phyloP scores from a whole-genome alignment of 2,329 filamentous ascomycete species.

The Alternaria conjuncta region DNA sequence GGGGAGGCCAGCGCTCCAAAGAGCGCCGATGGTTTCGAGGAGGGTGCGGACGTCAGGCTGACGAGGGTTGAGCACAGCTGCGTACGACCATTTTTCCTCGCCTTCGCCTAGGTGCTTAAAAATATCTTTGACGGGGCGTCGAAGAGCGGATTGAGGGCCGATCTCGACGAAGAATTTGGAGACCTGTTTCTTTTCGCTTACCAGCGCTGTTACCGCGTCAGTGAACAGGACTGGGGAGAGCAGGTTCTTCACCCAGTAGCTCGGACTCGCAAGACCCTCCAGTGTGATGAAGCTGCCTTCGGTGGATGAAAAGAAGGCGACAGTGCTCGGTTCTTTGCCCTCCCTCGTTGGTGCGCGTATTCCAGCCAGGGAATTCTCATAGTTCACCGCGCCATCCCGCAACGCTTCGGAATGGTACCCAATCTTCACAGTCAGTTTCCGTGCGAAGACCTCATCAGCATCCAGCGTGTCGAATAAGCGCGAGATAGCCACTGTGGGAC shows the following conservation, averaged over 20 bases:
- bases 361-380: not conserved
- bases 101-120: conserved; percentile 2
- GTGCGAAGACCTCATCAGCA: conserved; percentile 45
- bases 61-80: conserved; percentile 2
- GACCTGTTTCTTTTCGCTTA: conserved; percentile 1
- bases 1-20: conserved; percentile 6
- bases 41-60: not conserved
- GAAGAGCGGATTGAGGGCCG: conserved; percentile 14
- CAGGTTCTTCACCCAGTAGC: conserved; percentile 14
- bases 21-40: conserved; percentile 2
- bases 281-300: conserved; percentile 1
- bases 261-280: not conserved
- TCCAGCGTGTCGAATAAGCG: conserved; percentile 32
- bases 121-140: conserved; percentile 10
- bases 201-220: conserved; percentile 1
- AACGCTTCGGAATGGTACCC: conserved; percentile 51
- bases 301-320: conserved; percentile 5
- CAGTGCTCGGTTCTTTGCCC: not conserved
- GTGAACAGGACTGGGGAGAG: conserved; percentile 8
- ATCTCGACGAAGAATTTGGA: conserved; percentile 13
- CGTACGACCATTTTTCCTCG: conserved; percentile 9
- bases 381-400: not conserved
- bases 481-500: conserved; percentile 42
- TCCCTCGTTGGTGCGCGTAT: not conserved
- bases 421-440: conserved; percentile 50